A percentile compares a stretch with the other conserved stretches of the same genome.
Evolutionary conservation across 2,329 filamentous ascomycete species (phyloP).

Genomic region (Furcasterigmium sp.): DNA sequence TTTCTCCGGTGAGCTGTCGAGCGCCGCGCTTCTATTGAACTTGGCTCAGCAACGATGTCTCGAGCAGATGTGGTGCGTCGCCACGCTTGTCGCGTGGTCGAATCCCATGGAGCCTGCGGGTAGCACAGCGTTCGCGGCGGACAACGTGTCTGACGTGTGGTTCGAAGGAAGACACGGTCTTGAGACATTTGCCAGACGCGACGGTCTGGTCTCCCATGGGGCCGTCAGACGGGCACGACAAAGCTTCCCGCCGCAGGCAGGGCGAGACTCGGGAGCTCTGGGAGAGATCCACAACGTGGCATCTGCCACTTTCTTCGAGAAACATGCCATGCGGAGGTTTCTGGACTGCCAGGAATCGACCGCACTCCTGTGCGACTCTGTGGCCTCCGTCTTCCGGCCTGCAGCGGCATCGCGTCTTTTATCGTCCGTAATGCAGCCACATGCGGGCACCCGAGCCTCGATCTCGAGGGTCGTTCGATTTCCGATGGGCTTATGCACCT

Average conservation of each 20-base stretch:
- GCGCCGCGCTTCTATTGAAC: too few relatives aligned
- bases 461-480: conserved; percentile 6
- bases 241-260: too few relatives aligned
- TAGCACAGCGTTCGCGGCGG: neutral
- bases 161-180: neutral
- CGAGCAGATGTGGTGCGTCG: neutral
- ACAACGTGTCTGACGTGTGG: neutral
- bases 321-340: too few relatives aligned
- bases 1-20: too few relatives aligned
- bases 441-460: conserved; percentile 7
- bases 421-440: conserved; percentile 6
- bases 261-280: too few relatives aligned
- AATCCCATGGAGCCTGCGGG: neutral
- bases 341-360: too few relatives aligned
- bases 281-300: too few relatives aligned
- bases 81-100: neutral
- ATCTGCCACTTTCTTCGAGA: too few relatives aligned
- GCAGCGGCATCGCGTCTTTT: too few relatives aligned
- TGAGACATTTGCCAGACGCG: neutral
- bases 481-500: neutral
- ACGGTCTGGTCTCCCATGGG: too few relatives aligned
- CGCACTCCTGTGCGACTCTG: too few relatives aligned
- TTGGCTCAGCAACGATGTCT: neutral
- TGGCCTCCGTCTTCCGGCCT: neutral
- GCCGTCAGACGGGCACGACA: too few relatives aligned